Percentiles rank a stretch among this genome's conserved stretches.
Conservation (phyloP, 106 monocot genomes). For the Allium cepa region DNA sequence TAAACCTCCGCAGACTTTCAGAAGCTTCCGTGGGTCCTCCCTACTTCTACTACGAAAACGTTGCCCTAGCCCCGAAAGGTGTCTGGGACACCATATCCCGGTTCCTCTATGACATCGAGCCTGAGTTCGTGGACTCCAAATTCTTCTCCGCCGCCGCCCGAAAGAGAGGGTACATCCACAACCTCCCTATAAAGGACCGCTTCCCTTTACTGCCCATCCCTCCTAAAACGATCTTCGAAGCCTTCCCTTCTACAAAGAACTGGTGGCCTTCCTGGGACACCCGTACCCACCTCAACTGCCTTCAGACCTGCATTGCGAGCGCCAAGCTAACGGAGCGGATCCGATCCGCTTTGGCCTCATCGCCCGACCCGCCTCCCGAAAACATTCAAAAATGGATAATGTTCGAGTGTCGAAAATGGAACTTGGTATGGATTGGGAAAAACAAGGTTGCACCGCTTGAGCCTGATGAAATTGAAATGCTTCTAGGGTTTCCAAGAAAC, state of each 20-base stretch:
- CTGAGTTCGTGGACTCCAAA: constrained; percentile 85
- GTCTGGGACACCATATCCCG: constrained; percentile 72
- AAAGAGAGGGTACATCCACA: constrained; percentile 72
- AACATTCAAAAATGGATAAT: constrained; percentile 27
- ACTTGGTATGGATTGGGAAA: constrained; percentile 68
- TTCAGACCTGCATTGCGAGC: constrained; percentile 44
- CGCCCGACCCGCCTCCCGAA: constrained; percentile 21
- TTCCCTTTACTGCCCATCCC: constrained; percentile 39
- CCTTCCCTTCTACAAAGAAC: constrained; percentile 31
- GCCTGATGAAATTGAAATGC: constrained; percentile 59
- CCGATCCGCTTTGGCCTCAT: constrained; percentile 9
- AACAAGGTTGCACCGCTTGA: constrained; percentile 65
- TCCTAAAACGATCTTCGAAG: constrained; percentile 45
- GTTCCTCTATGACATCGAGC: constrained; percentile 56
- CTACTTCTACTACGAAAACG: constrained; percentile 89
- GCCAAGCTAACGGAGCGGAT: constrained; percentile 46
- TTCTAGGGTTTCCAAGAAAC: constrained; percentile 62
- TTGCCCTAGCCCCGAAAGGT: constrained; percentile 75
- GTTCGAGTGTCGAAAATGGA: constrained; percentile 56
- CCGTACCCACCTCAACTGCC: constrained; percentile 62
- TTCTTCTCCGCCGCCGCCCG: constrained; percentile 54
- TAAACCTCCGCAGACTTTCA: constrained; percentile 38
- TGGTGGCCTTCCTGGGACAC: constrained; percentile 83
- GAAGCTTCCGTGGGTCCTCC: constrained; percentile 66
- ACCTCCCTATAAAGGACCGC: constrained; percentile 55